Conservation (phyloP, 23 red algal genomes). For the Cyanidium caldarium region DNA sequence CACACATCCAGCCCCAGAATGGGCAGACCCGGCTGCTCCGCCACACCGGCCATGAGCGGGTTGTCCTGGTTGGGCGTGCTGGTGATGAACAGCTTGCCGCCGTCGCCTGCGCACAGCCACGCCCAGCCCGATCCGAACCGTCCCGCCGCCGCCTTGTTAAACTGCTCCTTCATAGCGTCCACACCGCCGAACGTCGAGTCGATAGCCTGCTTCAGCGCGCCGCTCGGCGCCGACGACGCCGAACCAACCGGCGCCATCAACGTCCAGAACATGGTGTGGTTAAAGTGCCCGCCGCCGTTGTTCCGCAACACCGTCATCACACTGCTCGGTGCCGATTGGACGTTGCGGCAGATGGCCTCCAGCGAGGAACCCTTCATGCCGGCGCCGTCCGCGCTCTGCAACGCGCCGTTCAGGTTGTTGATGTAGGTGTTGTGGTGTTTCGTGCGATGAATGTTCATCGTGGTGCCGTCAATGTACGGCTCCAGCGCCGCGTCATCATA, state of each 20-base stretch:
- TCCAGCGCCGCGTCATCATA: constrained; percentile 19
- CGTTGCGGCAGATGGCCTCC: constrained; percentile 65
- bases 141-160: constrained; percentile 64
- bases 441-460: constrained; percentile 21
- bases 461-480: constrained; percentile 10
- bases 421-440: constrained; percentile 19
- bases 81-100: constrained; percentile 63
- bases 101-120: constrained; percentile 50
- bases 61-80: constrained; percentile 92
- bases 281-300: constrained; percentile 87
- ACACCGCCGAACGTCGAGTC: constrained; percentile 54
- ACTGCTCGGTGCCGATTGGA: constrained; percentile 23
- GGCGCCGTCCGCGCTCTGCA: constrained; percentile 16
- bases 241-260: constrained; percentile 28
- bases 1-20: constrained; percentile 16
- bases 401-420: constrained; percentile 22
- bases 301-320: constrained; percentile 68
- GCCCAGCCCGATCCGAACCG: constrained; percentile 91
- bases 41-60: constrained; percentile 76
- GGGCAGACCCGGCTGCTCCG: constrained; percentile 36
- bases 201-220: constrained; percentile 52
- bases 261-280: constrained; percentile 90
- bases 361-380: constrained; percentile 57
- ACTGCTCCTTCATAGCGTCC: constrained; percentile 54
- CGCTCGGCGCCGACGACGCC: constrained; percentile 25